phyloP scores from a whole-genome alignment of 73 alveolate genomes.

The Paramecium octaurelia region DNA sequence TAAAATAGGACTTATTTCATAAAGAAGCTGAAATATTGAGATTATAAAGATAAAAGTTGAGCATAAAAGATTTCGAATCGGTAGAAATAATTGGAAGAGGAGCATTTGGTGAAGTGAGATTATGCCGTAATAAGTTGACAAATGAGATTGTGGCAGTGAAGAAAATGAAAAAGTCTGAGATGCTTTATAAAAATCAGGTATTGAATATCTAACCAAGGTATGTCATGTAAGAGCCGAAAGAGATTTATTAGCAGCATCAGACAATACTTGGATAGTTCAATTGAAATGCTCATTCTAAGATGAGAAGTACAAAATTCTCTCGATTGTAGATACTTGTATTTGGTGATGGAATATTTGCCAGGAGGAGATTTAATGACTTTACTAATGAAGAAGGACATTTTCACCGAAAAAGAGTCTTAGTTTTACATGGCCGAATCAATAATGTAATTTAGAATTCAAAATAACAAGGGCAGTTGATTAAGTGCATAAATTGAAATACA shows the following conservation, averaged over 20 bases:
- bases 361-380: conserved; percentile 84
- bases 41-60: conserved; percentile 54
- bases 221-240: conserved; percentile 78
- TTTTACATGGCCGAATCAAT: conserved; percentile 83
- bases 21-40: conserved; percentile 66
- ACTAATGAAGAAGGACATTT: conserved; percentile 84
- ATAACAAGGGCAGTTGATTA: conserved; percentile 78
- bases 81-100: conserved; percentile 83
- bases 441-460: conserved; percentile 11
- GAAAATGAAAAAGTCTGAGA: conserved; percentile 74
- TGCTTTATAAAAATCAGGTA: conserved; percentile 71
- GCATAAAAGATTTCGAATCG: conserved; percentile 70
- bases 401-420: conserved; percentile 84
- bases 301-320: conserved; percentile 53
- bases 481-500: conserved; percentile 85
- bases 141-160: conserved; percentile 66
- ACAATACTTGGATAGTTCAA: conserved; percentile 67
- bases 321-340: conserved; percentile 61
- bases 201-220: not conserved
- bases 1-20: conserved; percentile 65
- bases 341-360: conserved; percentile 69
- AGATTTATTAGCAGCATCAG: conserved; percentile 74
- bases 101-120: conserved; percentile 89
- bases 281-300: conserved; percentile 64
- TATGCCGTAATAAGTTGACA: conserved; percentile 55